Base-by-base conservation (phyloP, 129 eudicot species). In the Escallonia rubra region DNA sequence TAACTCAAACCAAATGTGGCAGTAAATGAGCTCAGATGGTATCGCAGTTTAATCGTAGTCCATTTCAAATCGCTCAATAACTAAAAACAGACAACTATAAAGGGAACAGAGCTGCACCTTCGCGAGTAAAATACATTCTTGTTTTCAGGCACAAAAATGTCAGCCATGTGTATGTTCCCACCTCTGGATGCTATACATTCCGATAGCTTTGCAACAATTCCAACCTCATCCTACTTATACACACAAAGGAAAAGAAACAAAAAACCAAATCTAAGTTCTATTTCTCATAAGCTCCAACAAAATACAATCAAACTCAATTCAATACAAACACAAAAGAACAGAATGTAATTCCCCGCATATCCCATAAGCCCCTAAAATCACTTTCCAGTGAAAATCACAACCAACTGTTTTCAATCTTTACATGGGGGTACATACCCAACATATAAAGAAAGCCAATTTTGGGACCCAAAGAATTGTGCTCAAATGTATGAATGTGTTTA, bases 151-250 rank as follows among this genome's bases (percentile, higher is more conserved):
- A 93, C 98, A 74, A 93, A 93, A 41, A 93, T 67, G 68, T 92
- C 98, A 69, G 98, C 96, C 55, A 52, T 85, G 57, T 83, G 82
- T 78, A 89, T 92, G 79, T 92, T 89, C 48, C 96, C 98, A 41
- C 91, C 98, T 68, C 89, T 83, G 61, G 95, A 92, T 63, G 98
- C 98, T 38, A 92, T 92, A 76, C 89, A 86, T 11, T 92, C 96
- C 16, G 98, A 92, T 72, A 92, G 69, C 69, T 86, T 92, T 47
- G 98, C 95, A 73, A 92, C 95, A 64, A 92, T 92, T 59, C 98
- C 98, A 74, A 93, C 87, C 64, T 70, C 86, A 79, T 92, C 98
- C 98, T 88, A 68, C 63, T 10, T 46, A 4, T 55, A 38, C 47
- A 64, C 16, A 39, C 50, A 6, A 54, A 23, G 34, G 34, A 23